A percentile compares a stretch with the other conserved stretches of the same genome.
Conservation (phyloP, 495 filamentous ascomycete genomes). For the Tuber melanosporum region DNA sequence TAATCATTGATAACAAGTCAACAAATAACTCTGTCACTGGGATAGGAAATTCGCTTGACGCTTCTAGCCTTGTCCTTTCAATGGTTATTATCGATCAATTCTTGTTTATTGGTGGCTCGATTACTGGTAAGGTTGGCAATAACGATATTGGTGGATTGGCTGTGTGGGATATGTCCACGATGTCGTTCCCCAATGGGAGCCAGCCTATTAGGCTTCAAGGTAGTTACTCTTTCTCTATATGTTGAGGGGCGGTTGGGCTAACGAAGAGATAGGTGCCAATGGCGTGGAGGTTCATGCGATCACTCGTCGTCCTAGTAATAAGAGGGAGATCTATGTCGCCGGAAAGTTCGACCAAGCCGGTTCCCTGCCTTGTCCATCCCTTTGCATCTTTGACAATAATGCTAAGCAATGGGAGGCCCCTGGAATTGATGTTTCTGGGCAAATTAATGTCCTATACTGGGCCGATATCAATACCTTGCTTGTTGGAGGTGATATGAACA, state of each 20-base stretch:
- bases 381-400: conserved; percentile 69
- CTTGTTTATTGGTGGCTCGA: conserved; percentile 73
- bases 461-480: conserved; percentile 59
- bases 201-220: conserved; percentile 36
- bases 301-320: conserved; percentile 54
- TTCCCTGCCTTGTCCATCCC: conserved; percentile 67
- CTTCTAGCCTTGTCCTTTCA: conserved; percentile 67
- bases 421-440: conserved; percentile 61
- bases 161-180: conserved; percentile 63
- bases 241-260: neutral
- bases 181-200: conserved; percentile 49
- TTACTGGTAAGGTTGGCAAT: conserved; percentile 64
- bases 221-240: neutral
- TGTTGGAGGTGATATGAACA: conserved; percentile 66
- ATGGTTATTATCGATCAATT: conserved; percentile 58
- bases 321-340: conserved; percentile 72
- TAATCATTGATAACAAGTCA: conserved; percentile 57
- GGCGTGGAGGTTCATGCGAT: conserved; percentile 70
- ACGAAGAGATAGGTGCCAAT: conserved; percentile 48
- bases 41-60: conserved; percentile 57
- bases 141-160: conserved; percentile 65
- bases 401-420: conserved; percentile 70
- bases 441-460: conserved; percentile 68
- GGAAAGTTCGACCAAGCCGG: conserved; percentile 77
- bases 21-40: conserved; percentile 62